Conservation (phyloP, 768 basidiomycete species). For the Tricholoma flavovirens region DNA sequence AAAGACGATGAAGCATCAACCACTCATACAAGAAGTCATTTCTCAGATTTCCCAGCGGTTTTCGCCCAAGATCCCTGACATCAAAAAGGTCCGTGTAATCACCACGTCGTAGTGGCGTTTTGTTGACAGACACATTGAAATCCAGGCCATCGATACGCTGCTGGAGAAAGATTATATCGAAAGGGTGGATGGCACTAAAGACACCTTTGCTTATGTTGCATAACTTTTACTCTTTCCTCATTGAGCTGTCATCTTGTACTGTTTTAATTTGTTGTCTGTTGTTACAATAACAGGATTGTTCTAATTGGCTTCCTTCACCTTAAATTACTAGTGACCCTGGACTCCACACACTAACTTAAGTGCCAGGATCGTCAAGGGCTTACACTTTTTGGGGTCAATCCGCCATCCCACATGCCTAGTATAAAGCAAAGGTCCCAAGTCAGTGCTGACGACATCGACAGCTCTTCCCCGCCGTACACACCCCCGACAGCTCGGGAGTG, state of each 20-base stretch:
- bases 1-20: conserved; percentile 93
- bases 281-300: no score
- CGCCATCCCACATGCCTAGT: no score
- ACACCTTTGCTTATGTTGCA: conserved; percentile 79
- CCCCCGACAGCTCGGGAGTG: no score
- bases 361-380: no score
- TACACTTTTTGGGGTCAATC: no score
- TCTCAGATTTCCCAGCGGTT: conserved; percentile 85
- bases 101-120: background rate
- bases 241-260: conserved; percentile 16
- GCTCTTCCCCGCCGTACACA: no score
- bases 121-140: conserved; percentile 10
- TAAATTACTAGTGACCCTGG: background rate
- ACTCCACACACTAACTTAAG: no score
- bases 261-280: background rate
- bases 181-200: conserved; percentile 84
- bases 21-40: conserved; percentile 84
- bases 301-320: no score
- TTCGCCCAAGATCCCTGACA: conserved; percentile 90
- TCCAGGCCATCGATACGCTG: conserved; percentile 81
- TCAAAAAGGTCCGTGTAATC: conserved; percentile 74
- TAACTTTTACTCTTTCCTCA: conserved; percentile 24
- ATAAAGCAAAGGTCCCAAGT: no score
- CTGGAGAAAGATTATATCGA: conserved; percentile 98
- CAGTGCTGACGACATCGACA: no score